Percentiles rank a stretch among this genome's conserved stretches.
Conservation (phyloP, 345 rosid species). For the Excoecaria agallocha region DNA sequence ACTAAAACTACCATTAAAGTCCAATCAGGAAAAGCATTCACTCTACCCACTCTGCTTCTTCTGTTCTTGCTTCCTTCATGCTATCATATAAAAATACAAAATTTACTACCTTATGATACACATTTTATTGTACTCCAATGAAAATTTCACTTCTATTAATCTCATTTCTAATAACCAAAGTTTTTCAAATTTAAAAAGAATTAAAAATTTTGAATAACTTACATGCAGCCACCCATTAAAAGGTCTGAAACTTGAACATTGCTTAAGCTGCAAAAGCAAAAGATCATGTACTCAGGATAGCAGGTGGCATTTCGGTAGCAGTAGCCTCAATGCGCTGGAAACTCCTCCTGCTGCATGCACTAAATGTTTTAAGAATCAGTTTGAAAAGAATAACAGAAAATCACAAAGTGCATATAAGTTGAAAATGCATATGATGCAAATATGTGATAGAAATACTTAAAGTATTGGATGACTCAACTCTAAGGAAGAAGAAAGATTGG, state of each 20-base stretch:
- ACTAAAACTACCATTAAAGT: conserved; percentile 83
- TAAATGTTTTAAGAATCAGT: conserved; percentile 20
- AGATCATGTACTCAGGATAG: conserved; percentile 42
- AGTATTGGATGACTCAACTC: conserved; percentile 46
- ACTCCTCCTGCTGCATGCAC: conserved; percentile 41
- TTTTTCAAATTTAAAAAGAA: neutral
- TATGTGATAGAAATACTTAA: neutral
- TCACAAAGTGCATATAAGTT: neutral
- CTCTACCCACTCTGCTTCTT: conserved; percentile 37
- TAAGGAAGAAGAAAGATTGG: conserved; percentile 43
- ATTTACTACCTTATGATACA: neutral
- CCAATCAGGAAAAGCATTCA: conserved; percentile 65
- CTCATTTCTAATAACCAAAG: neutral
- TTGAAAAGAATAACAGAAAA: neutral
- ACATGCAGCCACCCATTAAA: conserved; percentile 37
- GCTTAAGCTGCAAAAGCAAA: conserved; percentile 40
- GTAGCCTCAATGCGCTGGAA: conserved; percentile 74
- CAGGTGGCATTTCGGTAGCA: conserved; percentile 67
- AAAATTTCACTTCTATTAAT: neutral
- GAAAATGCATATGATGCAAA: neutral
- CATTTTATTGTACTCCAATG: neutral
- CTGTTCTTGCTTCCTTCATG: conserved; percentile 24
- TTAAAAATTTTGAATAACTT: neutral
- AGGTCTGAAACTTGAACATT: conserved; percentile 32
- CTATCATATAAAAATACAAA: conserved; percentile 11